phyloP scores from a whole-genome alignment of 108 stramenopile genomes.

The Mediolabrus comicus region DNA sequence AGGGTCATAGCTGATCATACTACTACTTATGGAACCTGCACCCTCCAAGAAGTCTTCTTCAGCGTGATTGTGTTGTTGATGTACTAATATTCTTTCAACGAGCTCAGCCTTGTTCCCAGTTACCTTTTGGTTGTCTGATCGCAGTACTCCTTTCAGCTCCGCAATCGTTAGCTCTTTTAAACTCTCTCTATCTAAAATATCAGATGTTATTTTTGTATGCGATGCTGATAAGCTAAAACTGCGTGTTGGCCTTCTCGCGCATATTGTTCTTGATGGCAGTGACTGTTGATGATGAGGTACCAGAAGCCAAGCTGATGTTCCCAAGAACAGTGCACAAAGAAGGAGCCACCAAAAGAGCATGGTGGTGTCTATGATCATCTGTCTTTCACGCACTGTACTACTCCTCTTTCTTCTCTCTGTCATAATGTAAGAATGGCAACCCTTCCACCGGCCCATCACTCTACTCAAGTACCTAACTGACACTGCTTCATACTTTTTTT shows the following conservation, averaged over 20 bases:
- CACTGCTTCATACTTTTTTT: too few species aligned
- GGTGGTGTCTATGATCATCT: too few species aligned
- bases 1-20: neutral
- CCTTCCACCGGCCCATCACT: too few species aligned
- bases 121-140: constrained; percentile 23
- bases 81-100: constrained; percentile 17
- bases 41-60: neutral
- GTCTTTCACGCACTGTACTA: too few species aligned
- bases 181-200: neutral
- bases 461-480: too few species aligned
- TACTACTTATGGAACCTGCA: neutral
- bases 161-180: constrained; percentile 15
- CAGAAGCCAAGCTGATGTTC: neutral
- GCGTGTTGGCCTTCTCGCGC: neutral
- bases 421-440: too few species aligned
- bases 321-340: neutral
- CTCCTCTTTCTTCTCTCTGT: too few species aligned
- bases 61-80: constrained; percentile 9
- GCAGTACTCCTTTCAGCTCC: constrained; percentile 19
- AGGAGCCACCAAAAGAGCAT: too few species aligned
- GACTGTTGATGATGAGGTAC: neutral
- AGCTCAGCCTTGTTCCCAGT: constrained; percentile 21
- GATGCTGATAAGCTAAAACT: neutral
- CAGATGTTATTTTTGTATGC: neutral
- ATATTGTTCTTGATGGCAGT: neutral